Evolutionary conservation across 164 flowering plant species (phyloP).

Genomic region (Vitis amurensis): DNA sequence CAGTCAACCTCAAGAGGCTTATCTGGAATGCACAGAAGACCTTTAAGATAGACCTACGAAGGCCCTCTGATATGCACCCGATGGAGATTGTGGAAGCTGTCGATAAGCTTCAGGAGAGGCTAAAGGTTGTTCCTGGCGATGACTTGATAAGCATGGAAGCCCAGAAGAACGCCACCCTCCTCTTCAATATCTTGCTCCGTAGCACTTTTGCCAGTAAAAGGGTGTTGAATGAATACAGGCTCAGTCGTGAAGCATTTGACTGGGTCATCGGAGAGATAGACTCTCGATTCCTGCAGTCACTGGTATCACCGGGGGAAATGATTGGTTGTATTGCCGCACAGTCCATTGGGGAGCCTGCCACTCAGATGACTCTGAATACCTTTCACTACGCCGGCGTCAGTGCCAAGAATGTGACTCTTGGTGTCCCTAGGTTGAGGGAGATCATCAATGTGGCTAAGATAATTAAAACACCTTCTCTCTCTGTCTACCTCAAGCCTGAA

Average conservation of each 20-base stretch:
- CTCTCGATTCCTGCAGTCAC: constrained; percentile 87
- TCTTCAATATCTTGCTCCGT: constrained; percentile 86
- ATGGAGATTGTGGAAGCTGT: constrained; percentile 97
- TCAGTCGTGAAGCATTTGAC: constrained; percentile 92
- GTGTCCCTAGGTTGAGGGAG: constrained; percentile 96
- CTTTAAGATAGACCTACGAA: constrained; percentile 80
- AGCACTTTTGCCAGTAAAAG: constrained; percentile 95
- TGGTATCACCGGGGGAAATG: constrained; percentile 99
- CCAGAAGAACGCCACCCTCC: constrained; percentile 94
- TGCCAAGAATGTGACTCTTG: constrained; percentile 98
- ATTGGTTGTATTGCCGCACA: constrained; percentile 99
- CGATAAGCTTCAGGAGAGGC: constrained; percentile 93
- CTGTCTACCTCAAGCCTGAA: constrained; percentile 86
- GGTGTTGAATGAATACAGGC: constrained; percentile 88
- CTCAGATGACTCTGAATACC: constrained; percentile 97
- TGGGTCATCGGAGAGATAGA: constrained; percentile 99
- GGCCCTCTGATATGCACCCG: constrained; percentile 94
- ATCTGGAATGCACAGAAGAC: constrained; percentile 96
- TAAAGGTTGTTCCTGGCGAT: constrained; percentile 94
- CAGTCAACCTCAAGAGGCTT: constrained; percentile 91
- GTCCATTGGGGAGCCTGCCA: constrained; percentile 99
- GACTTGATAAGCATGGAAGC: constrained; percentile 91
- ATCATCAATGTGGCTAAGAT: constrained; percentile 97
- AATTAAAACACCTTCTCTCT: constrained; percentile 94
- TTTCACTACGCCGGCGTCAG: constrained; percentile 99